A percentile compares a stretch with the other conserved stretches of the same genome.
Evolutionary conservation across 2,329 filamentous ascomycete genomes (phyloP).

Genomic region (Sporothrix pseudoabietina): DNA sequence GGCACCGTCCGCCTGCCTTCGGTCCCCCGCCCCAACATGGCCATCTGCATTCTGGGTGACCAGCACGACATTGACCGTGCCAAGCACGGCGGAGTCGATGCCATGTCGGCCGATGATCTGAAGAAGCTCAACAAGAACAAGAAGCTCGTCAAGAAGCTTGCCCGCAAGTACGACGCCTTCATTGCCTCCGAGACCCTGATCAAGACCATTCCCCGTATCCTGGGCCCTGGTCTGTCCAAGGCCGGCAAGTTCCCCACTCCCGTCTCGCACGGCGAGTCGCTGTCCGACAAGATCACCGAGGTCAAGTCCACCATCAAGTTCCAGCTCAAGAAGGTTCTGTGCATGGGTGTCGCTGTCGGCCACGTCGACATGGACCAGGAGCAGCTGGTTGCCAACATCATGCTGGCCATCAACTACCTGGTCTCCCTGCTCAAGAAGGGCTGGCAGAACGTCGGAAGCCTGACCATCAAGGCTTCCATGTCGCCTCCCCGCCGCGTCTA

Average conservation of each 20-base stretch:
- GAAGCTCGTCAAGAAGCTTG: slow-evolving; percentile 99
- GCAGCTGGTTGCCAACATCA: slow-evolving; percentile 97
- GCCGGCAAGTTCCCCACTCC: slow-evolving; percentile 99
- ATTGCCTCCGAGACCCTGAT: slow-evolving; percentile 95
- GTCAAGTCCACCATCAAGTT: slow-evolving; percentile 99
- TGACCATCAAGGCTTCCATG: slow-evolving; percentile 99
- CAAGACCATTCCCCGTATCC: slow-evolving; percentile 99
- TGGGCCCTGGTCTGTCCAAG: slow-evolving; percentile 98
- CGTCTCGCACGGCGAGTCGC: slow-evolving; percentile 94
- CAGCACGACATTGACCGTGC: slow-evolving; percentile 99
- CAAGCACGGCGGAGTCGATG: slow-evolving; percentile 97
- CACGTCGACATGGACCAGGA: slow-evolving; percentile 98
- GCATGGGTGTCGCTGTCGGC: slow-evolving; percentile 98
- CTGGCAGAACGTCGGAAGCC: slow-evolving; percentile 99
- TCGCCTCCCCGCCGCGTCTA: slow-evolving; percentile 97
- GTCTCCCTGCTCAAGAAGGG: slow-evolving; percentile 99
- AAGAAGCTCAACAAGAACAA: slow-evolving; percentile 99
- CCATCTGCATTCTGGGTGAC: slow-evolving; percentile 61
- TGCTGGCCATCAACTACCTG: slow-evolving; percentile 99
- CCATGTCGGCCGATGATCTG: slow-evolving; percentile 97
- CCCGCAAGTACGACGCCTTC: slow-evolving; percentile 99
- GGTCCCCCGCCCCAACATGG: slow-evolving; percentile 71
- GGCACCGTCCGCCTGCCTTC: slow-evolving; percentile 95
- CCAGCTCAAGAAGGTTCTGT: slow-evolving; percentile 99
- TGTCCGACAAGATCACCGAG: slow-evolving; percentile 93